These are phyloP conservation scores for Microbotryomycetes sp. DNA, from an alignment of 1,284 basidiomycete genomes.

Conservation along the genomic window DNA sequence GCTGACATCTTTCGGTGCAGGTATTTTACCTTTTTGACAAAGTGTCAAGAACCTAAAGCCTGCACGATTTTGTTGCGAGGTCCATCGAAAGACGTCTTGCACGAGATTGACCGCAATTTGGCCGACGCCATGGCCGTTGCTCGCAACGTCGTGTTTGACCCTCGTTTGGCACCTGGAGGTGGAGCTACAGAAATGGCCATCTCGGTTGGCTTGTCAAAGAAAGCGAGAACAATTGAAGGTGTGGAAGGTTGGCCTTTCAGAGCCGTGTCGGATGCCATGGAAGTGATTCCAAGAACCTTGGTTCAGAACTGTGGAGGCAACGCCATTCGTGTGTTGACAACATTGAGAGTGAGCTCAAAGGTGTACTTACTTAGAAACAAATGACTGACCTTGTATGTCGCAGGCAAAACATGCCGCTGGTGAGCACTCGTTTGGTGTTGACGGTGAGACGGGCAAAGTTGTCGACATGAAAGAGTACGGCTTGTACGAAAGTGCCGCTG, in stretches of 20 bases:
- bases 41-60: conserved; percentile 88
- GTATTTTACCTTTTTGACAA: conserved; percentile 93
- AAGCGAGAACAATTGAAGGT: conserved; percentile 70
- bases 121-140: conserved; percentile 97
- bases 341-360: conserved; percentile 64
- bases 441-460: conserved; percentile 91
- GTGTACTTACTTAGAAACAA: background rate
- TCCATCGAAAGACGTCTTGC: conserved; percentile 94
- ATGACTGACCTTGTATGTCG: background rate
- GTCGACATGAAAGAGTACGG: conserved; percentile 94
- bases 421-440: conserved; percentile 83
- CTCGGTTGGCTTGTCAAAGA: conserved; percentile 77
- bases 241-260: conserved; percentile 85
- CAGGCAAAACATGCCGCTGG: conserved; percentile 93
- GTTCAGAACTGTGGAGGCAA: conserved; percentile 96
- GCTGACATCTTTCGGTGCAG: conserved; percentile 43
- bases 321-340: conserved; percentile 84
- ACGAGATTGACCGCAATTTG: conserved; percentile 95
- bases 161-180: conserved; percentile 81
- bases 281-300: conserved; percentile 92
- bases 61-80: conserved; percentile 98
- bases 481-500: conserved; percentile 87
- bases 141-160: conserved; percentile 94
- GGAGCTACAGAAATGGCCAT: conserved; percentile 99
- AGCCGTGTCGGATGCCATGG: conserved; percentile 92